Evolutionary conservation across 257 asterid genomes (phyloP).

Genomic region (Lycium barbarum): DNA sequence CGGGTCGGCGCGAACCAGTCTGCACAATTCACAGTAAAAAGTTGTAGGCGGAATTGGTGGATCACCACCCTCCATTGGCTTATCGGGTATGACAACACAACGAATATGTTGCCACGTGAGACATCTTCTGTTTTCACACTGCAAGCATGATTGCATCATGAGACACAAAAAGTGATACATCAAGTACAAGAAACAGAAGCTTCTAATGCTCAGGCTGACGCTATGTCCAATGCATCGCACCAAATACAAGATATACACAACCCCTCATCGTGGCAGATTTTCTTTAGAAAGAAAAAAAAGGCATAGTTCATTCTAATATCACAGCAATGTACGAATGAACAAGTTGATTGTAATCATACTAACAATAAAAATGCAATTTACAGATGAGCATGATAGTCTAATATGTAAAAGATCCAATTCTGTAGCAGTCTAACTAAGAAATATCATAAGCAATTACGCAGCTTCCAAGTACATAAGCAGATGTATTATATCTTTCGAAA

Average conservation of each 20-base stretch:
- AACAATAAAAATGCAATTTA: constrained; percentile 1
- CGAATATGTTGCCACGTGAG: constrained; percentile 92
- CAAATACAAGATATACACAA: no score
- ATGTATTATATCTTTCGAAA: not conserved
- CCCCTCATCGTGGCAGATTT: not conserved
- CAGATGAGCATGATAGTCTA: constrained; percentile 28
- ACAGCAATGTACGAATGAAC: not conserved
- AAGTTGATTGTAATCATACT: not conserved
- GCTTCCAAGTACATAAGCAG: not conserved
- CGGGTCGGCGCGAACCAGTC: constrained; percentile 96
- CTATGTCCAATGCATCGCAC: not conserved
- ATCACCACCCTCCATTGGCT: constrained; percentile 76
- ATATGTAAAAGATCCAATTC: constrained; percentile 26
- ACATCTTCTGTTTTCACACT: constrained; percentile 95
- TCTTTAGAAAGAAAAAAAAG: not conserved
- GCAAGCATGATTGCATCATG: constrained; percentile 44
- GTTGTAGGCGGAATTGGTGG: constrained; percentile 67
- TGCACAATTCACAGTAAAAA: constrained; percentile 93
- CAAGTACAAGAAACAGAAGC: not conserved
- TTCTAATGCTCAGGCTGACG: not conserved
- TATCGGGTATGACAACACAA: constrained; percentile 91
- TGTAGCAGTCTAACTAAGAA: constrained; percentile 27
- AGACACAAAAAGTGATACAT: constrained; percentile 24
- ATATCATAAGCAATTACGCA: not conserved
- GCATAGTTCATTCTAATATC: not conserved